These are phyloP conservation scores for Albifimbria verrucaria DNA, from an alignment of 2,329 filamentous ascomycete genomes.

Conservation along the genomic window DNA sequence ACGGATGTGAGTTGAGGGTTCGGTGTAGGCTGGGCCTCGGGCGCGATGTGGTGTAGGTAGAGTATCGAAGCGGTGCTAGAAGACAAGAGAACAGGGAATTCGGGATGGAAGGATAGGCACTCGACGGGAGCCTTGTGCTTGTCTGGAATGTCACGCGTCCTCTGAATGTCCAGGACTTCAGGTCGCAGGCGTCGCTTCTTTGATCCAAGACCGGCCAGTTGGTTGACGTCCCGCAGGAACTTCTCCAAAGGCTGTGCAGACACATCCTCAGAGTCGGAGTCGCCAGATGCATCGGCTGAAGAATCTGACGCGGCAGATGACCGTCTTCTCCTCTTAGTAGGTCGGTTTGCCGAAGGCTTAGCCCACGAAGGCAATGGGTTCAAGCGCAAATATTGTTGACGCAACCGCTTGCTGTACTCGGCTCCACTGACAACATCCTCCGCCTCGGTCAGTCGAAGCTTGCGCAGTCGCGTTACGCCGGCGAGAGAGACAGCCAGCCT, in stretches of 20 bases:
- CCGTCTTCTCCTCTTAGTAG: slow-evolving; percentile 47
- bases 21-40: slow-evolving; percentile 68
- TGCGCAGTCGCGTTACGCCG: slow-evolving; percentile 70
- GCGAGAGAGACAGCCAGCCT: slow-evolving; percentile 79
- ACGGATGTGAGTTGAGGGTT: slow-evolving; percentile 90
- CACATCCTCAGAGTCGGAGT: slow-evolving; percentile 53
- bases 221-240: slow-evolving; percentile 71
- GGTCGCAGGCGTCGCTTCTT: slow-evolving; percentile 70
- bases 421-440: slow-evolving; percentile 85
- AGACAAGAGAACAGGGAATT: slow-evolving; percentile 83
- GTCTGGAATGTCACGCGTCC: slow-evolving; percentile 80
- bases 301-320: slow-evolving; percentile 51
- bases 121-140: slow-evolving; percentile 75
- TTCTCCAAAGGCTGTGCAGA: slow-evolving; percentile 74
- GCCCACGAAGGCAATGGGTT: slow-evolving; percentile 63
- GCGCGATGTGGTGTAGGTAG: slow-evolving; percentile 84
- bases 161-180: slow-evolving; percentile 86
- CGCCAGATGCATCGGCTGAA: slow-evolving; percentile 52
- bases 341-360: slow-evolving; percentile 45
- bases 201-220: slow-evolving; percentile 54
- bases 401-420: slow-evolving; percentile 78
- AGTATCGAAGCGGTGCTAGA: slow-evolving; percentile 82
- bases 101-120: slow-evolving; percentile 84
- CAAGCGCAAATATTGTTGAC: slow-evolving; percentile 67
- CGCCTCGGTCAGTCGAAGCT: slow-evolving; percentile 73